Conservation (phyloP, 805 yeast species). For the Wickerhamiella allomyrinae region DNA sequence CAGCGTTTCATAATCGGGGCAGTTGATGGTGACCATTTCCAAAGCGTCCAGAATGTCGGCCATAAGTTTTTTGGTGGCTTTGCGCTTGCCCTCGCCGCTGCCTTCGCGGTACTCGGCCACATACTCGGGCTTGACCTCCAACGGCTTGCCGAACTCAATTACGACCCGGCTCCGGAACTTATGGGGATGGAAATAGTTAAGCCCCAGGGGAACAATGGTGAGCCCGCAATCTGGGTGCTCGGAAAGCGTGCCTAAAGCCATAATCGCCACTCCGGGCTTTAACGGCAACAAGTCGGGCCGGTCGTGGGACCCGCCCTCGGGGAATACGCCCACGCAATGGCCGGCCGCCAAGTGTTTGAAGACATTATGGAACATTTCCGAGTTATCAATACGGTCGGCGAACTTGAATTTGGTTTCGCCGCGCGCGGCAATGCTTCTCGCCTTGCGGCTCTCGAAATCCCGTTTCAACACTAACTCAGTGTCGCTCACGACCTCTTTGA, state of each 20-base stretch:
- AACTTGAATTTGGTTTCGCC: constrained; percentile 47
- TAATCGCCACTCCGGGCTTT: constrained; percentile 94
- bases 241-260: constrained; percentile 92
- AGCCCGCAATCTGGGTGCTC: constrained; percentile 62
- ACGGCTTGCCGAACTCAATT: constrained; percentile 83
- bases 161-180: constrained; percentile 92
- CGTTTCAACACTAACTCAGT: constrained; percentile 35
- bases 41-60: constrained; percentile 60
- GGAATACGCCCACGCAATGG: constrained; percentile 81
- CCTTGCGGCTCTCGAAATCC: constrained; percentile 30
- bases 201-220: constrained; percentile 88
- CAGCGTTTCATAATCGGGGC: constrained; percentile 78
- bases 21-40: constrained; percentile 72
- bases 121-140: constrained; percentile 46
- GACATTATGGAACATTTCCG: constrained; percentile 67
- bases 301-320: constrained; percentile 98
- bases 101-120: constrained; percentile 47
- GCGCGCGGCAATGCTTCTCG: constrained; percentile 24
- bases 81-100: constrained; percentile 48
- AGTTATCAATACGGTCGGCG: constrained; percentile 79
- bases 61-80: constrained; percentile 58
- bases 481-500: constrained; percentile 55
- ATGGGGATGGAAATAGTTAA: constrained; percentile 94
- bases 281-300: constrained; percentile 81
- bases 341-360: constrained; percentile 71